Conservation (phyloP, 176 grass and related monocot species). For the Bothriochloa decipiens region DNA sequence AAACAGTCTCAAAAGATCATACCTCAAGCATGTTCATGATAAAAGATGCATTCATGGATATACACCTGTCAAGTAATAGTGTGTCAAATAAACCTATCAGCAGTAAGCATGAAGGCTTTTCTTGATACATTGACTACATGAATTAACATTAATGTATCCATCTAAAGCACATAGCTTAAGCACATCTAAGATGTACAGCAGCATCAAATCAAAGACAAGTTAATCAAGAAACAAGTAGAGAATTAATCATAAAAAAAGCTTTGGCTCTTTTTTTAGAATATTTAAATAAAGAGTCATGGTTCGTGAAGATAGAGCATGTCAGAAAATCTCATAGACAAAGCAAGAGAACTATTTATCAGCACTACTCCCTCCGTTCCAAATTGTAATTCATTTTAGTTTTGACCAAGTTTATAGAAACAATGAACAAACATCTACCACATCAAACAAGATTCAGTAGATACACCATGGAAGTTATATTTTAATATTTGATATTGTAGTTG, state of each 20-base stretch:
- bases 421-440: not conserved
- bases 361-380: not conserved
- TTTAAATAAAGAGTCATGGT: not conserved
- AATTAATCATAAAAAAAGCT: slow-evolving; percentile 17
- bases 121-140: slow-evolving; percentile 26
- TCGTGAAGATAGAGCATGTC: slow-evolving; percentile 5
- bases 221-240: slow-evolving; percentile 15
- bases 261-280: slow-evolving; percentile 3
- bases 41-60: slow-evolving; percentile 91
- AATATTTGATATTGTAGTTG: not conserved
- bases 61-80: slow-evolving; percentile 70
- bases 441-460: not conserved
- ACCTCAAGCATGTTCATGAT: slow-evolving; percentile 99
- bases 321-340: slow-evolving; percentile 13
- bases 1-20: slow-evolving; percentile 39
- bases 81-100: slow-evolving; percentile 47
- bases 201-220: slow-evolving; percentile 18
- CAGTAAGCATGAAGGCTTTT: slow-evolving; percentile 20
- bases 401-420: not conserved
- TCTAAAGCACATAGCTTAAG: slow-evolving; percentile 14
- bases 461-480: not conserved
- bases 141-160: slow-evolving; percentile 17
- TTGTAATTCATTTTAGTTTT: not conserved
- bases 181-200: slow-evolving; percentile 26
- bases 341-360: slow-evolving; percentile 5